A percentile compares a stretch with the other conserved stretches of the same genome.
Evolutionary conservation across 768 basidiomycete species (phyloP).

Genomic region (Rhodotorula kratochvilovae): DNA sequence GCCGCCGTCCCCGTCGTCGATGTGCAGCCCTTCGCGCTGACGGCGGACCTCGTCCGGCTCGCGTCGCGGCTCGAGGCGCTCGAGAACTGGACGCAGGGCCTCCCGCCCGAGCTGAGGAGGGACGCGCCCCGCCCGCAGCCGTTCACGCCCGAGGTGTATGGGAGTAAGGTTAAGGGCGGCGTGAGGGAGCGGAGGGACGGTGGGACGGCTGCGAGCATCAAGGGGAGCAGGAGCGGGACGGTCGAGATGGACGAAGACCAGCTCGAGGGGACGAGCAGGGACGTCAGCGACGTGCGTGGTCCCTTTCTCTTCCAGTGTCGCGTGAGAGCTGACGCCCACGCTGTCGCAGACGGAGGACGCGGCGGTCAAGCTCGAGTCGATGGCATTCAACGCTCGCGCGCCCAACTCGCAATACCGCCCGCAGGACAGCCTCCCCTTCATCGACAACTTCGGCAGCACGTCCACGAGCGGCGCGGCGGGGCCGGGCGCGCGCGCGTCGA

Average conservation of each 20-base stretch:
- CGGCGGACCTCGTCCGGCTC: slow-evolving; percentile 24
- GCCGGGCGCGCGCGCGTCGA: background rate
- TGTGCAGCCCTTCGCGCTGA: slow-evolving; percentile 33
- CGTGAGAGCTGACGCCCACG: too few relatives aligned
- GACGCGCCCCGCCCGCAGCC: background rate
- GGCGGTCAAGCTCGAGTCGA: slow-evolving; percentile 29
- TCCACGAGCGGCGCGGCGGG: background rate
- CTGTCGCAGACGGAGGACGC: slow-evolving; percentile 35
- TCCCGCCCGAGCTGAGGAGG: slow-evolving; percentile 10
- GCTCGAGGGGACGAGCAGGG: background rate
- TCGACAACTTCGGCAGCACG: slow-evolving; percentile 6
- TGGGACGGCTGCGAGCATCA: background rate
- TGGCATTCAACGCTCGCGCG: slow-evolving; percentile 18
- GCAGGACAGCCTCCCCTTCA: slow-evolving; percentile 25
- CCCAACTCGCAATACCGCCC: slow-evolving; percentile 17
- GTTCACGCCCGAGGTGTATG: slow-evolving; percentile 2
- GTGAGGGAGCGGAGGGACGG: background rate
- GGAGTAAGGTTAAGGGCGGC: slow-evolving; percentile 1
- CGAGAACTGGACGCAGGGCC: slow-evolving; percentile 23
- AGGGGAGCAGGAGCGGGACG: background rate
- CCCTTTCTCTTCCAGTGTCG: too few relatives aligned
- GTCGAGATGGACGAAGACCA: background rate
- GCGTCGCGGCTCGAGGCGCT: slow-evolving; percentile 28
- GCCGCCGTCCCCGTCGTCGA: slow-evolving; percentile 1
- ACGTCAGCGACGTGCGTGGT: background rate